A percentile compares a stretch with the other conserved stretches of the same genome.
phyloP scores from a whole-genome alignment of 2,329 filamentous ascomycete species.

The Exophiala viscosa region DNA sequence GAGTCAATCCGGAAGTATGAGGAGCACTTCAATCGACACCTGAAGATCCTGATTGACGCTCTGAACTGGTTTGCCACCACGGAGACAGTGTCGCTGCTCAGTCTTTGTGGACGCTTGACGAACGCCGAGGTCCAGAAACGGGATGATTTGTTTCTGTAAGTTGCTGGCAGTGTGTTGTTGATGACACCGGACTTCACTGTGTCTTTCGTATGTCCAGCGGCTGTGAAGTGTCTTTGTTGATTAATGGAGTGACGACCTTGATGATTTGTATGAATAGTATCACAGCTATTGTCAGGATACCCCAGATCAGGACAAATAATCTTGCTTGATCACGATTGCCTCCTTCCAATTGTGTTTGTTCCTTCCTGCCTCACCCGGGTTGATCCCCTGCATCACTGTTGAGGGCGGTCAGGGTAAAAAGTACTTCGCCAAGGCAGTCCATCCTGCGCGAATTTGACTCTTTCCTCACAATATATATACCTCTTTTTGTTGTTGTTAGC shows the following conservation, averaged over 20 bases:
- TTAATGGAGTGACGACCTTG: not conserved
- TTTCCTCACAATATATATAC: no score
- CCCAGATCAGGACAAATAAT: not conserved
- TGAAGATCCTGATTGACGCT: conserved; percentile 90
- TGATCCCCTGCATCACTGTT: not conserved
- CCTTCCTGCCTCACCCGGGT: not conserved
- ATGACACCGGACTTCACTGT: not conserved
- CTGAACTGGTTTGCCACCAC: conserved; percentile 96
- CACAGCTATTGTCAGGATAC: not conserved
- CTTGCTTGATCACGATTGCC: not conserved
- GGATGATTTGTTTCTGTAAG: conserved; percentile 24
- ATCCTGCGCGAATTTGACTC: not conserved
- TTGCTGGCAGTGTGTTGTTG: not conserved
- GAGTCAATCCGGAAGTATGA: conserved; percentile 91
- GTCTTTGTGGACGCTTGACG: conserved; percentile 74
- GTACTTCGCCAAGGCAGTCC: not conserved
- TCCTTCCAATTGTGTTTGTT: not conserved
- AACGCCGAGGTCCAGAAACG: conserved; percentile 29
- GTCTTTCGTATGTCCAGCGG: no score
- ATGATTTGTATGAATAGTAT: not conserved
- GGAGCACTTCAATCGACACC: conserved; percentile 82
- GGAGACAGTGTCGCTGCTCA: conserved; percentile 89
- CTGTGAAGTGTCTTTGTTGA: not conserved
- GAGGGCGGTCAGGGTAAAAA: not conserved
- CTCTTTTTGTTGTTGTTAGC: no score